Conservation (phyloP, 2,329 filamentous ascomycete species). For the Fusarium keratoplasticum region DNA sequence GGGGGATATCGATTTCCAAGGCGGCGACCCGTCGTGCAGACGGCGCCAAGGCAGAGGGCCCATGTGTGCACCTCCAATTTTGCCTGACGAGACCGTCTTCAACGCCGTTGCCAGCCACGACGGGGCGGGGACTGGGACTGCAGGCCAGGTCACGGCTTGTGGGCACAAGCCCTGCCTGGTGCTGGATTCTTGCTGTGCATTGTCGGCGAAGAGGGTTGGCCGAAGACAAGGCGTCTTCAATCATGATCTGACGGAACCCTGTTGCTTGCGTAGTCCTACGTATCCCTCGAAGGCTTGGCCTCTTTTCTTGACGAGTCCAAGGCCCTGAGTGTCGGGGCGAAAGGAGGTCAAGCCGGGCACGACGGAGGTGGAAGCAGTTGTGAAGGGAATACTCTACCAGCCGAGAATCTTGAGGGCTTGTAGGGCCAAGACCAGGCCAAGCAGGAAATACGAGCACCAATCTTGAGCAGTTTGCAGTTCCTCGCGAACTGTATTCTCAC, state of each 20-base stretch:
- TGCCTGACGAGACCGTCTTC: slow-evolving; percentile 8
- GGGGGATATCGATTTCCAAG: slow-evolving; percentile 20
- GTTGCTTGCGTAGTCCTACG: not conserved
- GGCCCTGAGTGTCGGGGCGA: not conserved
- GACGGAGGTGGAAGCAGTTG: not conserved
- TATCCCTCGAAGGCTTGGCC: not conserved
- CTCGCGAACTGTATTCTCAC: not conserved
- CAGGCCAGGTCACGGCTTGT: not conserved
- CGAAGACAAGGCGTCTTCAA: not conserved
- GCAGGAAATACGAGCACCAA: not conserved
- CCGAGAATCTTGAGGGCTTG: not conserved
- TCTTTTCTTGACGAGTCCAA: not conserved
- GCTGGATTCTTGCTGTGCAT: not conserved
- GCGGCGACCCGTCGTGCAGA: not conserved
- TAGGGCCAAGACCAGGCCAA: not conserved
- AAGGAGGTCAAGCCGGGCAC: not conserved
- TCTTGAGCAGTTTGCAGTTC: not conserved
- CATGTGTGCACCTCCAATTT: slow-evolving; percentile 14
- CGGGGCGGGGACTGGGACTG: slow-evolving; percentile 11
- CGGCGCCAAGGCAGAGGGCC: slow-evolving; percentile 2
- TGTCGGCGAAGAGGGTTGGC: not conserved
- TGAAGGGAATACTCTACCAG: not conserved
- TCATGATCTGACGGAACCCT: not conserved
- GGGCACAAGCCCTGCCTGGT: not conserved
- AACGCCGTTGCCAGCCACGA: slow-evolving; percentile 24